Base-by-base conservation (phyloP, 805 yeast genomes). In the Torulaspora microellipsoides region DNA sequence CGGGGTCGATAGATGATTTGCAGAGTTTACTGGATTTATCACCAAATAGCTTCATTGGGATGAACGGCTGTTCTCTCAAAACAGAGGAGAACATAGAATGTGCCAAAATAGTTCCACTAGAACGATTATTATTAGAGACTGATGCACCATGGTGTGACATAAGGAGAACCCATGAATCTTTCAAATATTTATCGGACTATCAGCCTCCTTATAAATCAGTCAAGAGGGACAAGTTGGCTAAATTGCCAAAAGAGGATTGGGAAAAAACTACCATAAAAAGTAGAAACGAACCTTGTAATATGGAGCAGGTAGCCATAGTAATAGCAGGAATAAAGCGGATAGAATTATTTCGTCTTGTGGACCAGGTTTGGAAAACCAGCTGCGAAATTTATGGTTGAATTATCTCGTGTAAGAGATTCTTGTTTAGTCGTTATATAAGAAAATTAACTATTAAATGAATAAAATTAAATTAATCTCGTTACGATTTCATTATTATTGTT, bases 101-200 rank as follows among this genome's bases (percentile, higher is more conserved):
- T 17, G 87, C 82, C 0, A 66, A 68, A 33, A 55, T 61, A 17
- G 76, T 93, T n/a, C 98, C 98, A 0, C 56, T 80, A 8, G 78
- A 80, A 4, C 75, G 72, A 55, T 62, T 93, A 34, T 65, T 91
- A 73, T 75, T 93, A 8, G 99, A 93, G 60, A 91, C 97, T 0
- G 99, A 93, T 66, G 89, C 97, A 3, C 99, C 99, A 1, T 93
- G 99, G 99, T 93, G 99, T 68, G 98, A 90, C 59, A 78, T 93
- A 36, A 73, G 95, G 46, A 85, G 78, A 52, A 75, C 93, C 8
- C 96, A 88, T 60, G 87, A 88, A 2, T 76, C 93, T 12, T 79
- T 77, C 64, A 67, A 77, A 49, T 73, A 69, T 48, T 59, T 89
- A 27, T 65, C 79, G 0, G 51, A 70, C 40, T 64, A 59, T 46